phyloP scores from a whole-genome alignment of 2,329 filamentous ascomycete species.

The Ascosphaera acerosa region DNA sequence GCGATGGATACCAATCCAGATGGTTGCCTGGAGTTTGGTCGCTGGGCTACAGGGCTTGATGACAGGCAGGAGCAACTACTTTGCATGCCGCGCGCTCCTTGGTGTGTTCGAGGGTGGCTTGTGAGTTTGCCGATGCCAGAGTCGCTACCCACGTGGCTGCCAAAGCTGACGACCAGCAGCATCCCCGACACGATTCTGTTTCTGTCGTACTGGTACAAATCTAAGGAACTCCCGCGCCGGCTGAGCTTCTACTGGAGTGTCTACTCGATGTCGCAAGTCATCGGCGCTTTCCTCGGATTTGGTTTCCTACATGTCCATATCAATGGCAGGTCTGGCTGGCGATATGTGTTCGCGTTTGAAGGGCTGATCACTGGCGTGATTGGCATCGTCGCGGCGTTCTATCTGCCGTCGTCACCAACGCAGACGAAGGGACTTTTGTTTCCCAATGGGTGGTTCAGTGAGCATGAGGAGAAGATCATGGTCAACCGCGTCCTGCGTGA shows the following conservation, averaged over 20 bases:
- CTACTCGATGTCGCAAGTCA: slow-evolving; percentile 24
- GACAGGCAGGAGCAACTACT: slow-evolving; percentile 19
- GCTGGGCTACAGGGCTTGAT: slow-evolving; percentile 26
- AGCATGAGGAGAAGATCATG: slow-evolving; percentile 43
- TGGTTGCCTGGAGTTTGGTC: slow-evolving; percentile 30
- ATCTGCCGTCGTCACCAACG: slow-evolving; percentile 38
- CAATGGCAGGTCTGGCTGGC: slow-evolving; percentile 18
- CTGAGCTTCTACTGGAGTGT: slow-evolving; percentile 48
- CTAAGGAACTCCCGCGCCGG: slow-evolving; percentile 39
- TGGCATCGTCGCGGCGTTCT: slow-evolving; percentile 30
- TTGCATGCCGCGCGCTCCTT: slow-evolving; percentile 21
- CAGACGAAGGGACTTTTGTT: slow-evolving; percentile 36
- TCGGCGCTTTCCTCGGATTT: slow-evolving; percentile 23
- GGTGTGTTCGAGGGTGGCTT: slow-evolving; percentile 30
- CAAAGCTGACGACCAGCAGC: slow-evolving; percentile 7
- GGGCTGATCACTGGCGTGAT: slow-evolving; percentile 27
- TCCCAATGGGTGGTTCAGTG: slow-evolving; percentile 39
- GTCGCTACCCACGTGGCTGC: no score
- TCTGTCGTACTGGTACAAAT: slow-evolving; percentile 52
- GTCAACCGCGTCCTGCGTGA: slow-evolving; percentile 35
- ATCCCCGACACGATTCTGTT: slow-evolving; percentile 26
- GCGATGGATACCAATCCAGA: slow-evolving; percentile 34
- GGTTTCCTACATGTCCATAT: slow-evolving; percentile 17
- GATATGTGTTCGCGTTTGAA: slow-evolving; percentile 19
- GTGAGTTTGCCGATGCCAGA: slow-evolving; percentile 34